Percentiles rank a stretch among this genome's conserved stretches.
Evolutionary conservation across 768 basidiomycete genomes (phyloP).

Genomic region (Pleurotus citrinopileatus): DNA sequence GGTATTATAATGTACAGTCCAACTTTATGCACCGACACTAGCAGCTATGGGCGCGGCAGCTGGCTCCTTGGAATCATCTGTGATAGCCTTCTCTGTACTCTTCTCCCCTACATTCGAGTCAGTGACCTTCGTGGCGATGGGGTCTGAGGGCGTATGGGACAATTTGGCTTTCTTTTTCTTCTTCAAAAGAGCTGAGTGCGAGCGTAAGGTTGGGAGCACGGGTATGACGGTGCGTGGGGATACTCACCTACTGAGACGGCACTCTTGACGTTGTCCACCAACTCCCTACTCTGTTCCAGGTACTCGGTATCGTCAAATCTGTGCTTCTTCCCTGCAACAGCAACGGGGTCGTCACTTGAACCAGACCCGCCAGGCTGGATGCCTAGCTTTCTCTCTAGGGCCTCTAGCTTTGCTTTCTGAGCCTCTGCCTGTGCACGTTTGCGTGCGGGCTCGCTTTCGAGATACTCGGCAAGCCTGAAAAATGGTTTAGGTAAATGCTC

Average conservation of each 20-base stretch:
- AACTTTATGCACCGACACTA: conserved; percentile 5
- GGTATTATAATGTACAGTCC: neutral
- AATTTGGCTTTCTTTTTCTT: conserved; percentile 72
- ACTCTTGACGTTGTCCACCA: conserved; percentile 87
- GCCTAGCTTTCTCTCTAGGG: conserved; percentile 80
- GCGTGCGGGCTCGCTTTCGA: conserved; percentile 81
- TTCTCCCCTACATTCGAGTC: neutral
- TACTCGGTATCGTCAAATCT: conserved; percentile 92
- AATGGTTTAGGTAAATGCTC: neutral
- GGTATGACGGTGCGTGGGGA: conserved; percentile 20
- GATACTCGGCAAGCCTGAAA: conserved; percentile 77
- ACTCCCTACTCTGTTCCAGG: conserved; percentile 85
- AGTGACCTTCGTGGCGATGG: conserved; percentile 12
- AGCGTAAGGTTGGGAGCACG: conserved; percentile 15
- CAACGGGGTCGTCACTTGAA: conserved; percentile 27
- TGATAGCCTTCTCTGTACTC: conserved; percentile 11
- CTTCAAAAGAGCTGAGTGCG: conserved; percentile 60
- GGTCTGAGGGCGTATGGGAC: conserved; percentile 25
- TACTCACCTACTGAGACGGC: conserved; percentile 78
- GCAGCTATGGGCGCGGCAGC: conserved; percentile 12
- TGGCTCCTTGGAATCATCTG: neutral
- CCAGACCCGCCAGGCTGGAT: conserved; percentile 29
- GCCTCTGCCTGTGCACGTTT: conserved; percentile 76
- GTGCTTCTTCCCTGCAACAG: conserved; percentile 73
- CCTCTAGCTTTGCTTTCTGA: conserved; percentile 79